Evolutionary conservation across 1,284 basidiomycete species (phyloP).

Genomic region (Ganoderma lucidum): DNA sequence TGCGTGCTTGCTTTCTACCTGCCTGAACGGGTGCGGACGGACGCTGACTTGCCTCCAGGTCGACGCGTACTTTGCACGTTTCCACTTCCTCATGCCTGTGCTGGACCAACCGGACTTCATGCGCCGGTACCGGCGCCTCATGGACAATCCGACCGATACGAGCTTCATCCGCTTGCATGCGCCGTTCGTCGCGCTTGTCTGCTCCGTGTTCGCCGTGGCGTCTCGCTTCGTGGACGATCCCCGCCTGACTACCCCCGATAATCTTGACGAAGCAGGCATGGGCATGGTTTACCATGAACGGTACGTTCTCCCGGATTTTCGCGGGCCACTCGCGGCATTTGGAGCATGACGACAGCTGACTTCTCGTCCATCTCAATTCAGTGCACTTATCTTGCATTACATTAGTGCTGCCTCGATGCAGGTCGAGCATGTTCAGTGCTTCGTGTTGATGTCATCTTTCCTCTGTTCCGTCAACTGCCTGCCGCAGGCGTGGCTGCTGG

Average conservation of each 20-base stretch:
- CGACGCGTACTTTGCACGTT: constrained; percentile 83
- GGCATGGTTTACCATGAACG: constrained; percentile 89
- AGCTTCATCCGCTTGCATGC: constrained; percentile 63
- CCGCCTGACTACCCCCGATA: constrained; percentile 63
- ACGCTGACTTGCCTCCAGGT: constrained; percentile 57
- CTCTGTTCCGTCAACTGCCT: constrained; percentile 90
- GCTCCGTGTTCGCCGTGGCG: constrained; percentile 86
- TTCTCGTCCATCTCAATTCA: constrained; percentile 44
- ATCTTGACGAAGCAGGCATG: constrained; percentile 78
- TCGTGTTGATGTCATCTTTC: constrained; percentile 88
- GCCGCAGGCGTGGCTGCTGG: constrained; percentile 89
- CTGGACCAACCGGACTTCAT: constrained; percentile 86
- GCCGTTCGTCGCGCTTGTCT: constrained; percentile 80
- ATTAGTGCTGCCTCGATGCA: constrained; percentile 86
- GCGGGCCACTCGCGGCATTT: constrained; percentile 14
- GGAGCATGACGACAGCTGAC: constrained; percentile 21
- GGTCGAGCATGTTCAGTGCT: constrained; percentile 87
- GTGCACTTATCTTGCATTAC: constrained; percentile 87
- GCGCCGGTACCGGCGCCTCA: constrained; percentile 71
- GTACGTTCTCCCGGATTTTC: constrained; percentile 48
- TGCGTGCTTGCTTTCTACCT: constrained; percentile 41
- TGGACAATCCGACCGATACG: constrained; percentile 71
- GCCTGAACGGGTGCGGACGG: constrained; percentile 9
- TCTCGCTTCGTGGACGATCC: constrained; percentile 81
- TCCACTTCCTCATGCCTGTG: constrained; percentile 87